Conservation (phyloP, 1,284 basidiomycete species). For the Schizophyllum commune region DNA sequence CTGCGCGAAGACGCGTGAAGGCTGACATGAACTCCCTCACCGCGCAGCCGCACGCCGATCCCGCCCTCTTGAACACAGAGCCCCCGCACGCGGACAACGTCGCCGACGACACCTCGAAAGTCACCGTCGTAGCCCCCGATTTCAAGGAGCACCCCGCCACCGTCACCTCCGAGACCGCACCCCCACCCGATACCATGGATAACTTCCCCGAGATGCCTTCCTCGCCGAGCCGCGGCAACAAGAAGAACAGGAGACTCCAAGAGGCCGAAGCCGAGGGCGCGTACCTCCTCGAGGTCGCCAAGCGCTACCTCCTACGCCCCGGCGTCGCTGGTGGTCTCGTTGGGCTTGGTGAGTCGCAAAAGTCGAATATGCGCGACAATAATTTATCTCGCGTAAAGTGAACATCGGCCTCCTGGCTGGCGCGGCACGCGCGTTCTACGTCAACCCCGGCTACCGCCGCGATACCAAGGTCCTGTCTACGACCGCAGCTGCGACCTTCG, state of each 20-base stretch:
- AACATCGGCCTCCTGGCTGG: conserved; percentile 66
- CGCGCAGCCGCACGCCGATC: conserved; percentile 53
- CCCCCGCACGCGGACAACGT: conserved; percentile 30
- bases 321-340: conserved; percentile 67
- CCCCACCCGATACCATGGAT: conserved; percentile 2
- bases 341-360: conserved; percentile 43
- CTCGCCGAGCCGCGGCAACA: neutral
- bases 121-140: conserved; percentile 43
- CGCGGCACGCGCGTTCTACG: conserved; percentile 60
- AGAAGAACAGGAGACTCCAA: conserved; percentile 20
- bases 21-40: conserved; percentile 4
- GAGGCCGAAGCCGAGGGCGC: conserved; percentile 48
- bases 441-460: conserved; percentile 53
- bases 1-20: conserved; percentile 25
- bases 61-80: conserved; percentile 51
- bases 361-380: neutral
- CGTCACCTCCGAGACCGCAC: conserved; percentile 23
- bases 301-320: conserved; percentile 58
- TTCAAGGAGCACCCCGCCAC: conserved; percentile 43
- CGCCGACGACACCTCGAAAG: conserved; percentile 44
- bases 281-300: conserved; percentile 49
- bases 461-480: conserved; percentile 51
- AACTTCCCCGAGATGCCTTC: neutral
- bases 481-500: conserved; percentile 44
- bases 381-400: conserved; percentile 31